These are phyloP conservation scores for Hippophae tibetana DNA, from an alignment of 306 rosid species.

Conservation along the genomic window DNA sequence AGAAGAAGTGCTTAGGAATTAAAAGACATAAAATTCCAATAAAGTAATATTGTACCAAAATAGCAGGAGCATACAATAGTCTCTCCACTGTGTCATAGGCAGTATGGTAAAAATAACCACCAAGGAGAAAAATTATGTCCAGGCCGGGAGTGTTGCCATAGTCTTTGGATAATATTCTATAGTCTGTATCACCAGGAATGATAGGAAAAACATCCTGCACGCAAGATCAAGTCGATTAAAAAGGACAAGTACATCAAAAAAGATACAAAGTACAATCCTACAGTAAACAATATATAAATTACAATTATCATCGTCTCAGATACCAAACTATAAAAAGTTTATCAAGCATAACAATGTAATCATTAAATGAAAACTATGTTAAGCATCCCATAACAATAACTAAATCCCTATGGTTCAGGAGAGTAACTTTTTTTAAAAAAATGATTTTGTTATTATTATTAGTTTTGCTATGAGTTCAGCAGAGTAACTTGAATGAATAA, in stretches of 20 bases:
- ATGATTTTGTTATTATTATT: too few species aligned
- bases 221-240: constrained; percentile 13
- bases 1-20: constrained; percentile 30
- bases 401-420: neutral
- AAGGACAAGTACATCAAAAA: constrained; percentile 15
- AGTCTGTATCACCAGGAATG: constrained; percentile 98
- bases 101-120: constrained; percentile 98
- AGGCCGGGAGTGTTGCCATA: constrained; percentile 90
- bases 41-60: constrained; percentile 39
- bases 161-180: constrained; percentile 85
- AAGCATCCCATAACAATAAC: neutral
- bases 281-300: neutral
- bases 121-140: constrained; percentile 90
- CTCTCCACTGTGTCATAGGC: constrained; percentile 88
- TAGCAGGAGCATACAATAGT: constrained; percentile 66
- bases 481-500: neutral
- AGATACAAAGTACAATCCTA: neutral
- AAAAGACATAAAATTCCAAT: constrained; percentile 23
- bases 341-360: neutral
- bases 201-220: constrained; percentile 93
- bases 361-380: neutral
- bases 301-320: neutral
- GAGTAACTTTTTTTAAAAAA: neutral
- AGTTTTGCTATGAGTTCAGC: neutral
- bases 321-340: neutral